Percentiles rank a stretch among this genome's conserved stretches.
Evolutionary conservation across 2,329 filamentous ascomycete genomes (phyloP).

Genomic region (Calonectria hawksworthii): DNA sequence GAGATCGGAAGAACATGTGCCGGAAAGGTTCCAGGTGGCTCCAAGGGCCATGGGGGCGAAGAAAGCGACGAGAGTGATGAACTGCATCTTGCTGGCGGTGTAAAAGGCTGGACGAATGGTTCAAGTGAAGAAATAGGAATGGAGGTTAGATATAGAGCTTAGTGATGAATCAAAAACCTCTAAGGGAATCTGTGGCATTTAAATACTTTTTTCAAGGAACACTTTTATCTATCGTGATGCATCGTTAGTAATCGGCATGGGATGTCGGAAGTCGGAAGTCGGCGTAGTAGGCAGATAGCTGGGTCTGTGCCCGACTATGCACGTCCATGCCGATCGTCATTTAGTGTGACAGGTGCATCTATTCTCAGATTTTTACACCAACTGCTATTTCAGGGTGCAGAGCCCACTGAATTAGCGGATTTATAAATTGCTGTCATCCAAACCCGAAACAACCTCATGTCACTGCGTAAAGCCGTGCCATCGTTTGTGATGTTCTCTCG

Average conservation of each 20-base stretch:
- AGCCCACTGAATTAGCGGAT: not conserved
- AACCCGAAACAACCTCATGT: not conserved
- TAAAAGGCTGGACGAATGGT: no score
- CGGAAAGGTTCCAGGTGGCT: not conserved
- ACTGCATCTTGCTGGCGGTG: not conserved
- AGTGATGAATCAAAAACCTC: not conserved
- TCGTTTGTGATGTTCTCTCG: not conserved
- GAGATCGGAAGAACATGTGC: not conserved
- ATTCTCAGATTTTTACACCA: not conserved
- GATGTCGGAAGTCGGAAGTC: not conserved
- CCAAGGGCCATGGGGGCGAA: not conserved
- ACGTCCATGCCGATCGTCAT: not conserved
- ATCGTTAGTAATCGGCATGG: not conserved
- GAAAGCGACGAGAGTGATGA: not conserved
- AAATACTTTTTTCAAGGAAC: not conserved
- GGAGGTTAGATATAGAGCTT: not conserved
- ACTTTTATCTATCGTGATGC: not conserved
- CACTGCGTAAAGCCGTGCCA: not conserved
- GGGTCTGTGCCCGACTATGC: not conserved
- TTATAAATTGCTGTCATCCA: not conserved
- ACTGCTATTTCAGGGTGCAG: not conserved
- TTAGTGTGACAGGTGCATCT: not conserved
- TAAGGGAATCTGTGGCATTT: not conserved
- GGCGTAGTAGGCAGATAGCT: not conserved
- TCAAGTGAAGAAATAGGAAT: not conserved